These are phyloP conservation scores for Vigna reflexopilosa DNA, from an alignment of 306 rosid genomes.

Conservation along the genomic window DNA sequence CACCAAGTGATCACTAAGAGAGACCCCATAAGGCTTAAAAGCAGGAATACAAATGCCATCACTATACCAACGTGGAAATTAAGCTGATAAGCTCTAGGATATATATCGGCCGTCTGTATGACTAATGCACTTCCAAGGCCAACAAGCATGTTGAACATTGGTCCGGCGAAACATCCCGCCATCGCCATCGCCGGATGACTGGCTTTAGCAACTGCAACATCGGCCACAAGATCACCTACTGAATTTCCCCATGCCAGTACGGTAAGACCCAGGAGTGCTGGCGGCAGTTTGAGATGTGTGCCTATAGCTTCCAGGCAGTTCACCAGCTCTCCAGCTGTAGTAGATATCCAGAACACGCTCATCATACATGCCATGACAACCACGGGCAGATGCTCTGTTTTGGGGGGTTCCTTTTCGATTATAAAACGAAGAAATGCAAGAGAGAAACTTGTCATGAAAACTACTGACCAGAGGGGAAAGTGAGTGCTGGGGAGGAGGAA, in stretches of 20 bases:
- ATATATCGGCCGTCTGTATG: constrained; percentile 70
- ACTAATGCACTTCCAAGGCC: constrained; percentile 96
- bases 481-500: constrained; percentile 84
- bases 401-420: constrained; percentile 83
- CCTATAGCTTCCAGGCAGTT: constrained; percentile 89
- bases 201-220: constrained; percentile 93
- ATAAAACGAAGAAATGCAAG: constrained; percentile 81
- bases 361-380: constrained; percentile 81
- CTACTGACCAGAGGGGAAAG: constrained; percentile 86
- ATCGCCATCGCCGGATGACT: constrained; percentile 97
- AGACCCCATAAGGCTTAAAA: constrained; percentile 94
- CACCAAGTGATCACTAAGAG: constrained; percentile 85
- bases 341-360: constrained; percentile 97
- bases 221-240: constrained; percentile 96
- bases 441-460: constrained; percentile 71
- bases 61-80: constrained; percentile 82
- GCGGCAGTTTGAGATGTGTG: constrained; percentile 71
- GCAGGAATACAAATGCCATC: constrained; percentile 86
- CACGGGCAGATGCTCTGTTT: constrained; percentile 76
- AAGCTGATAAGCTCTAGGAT: constrained; percentile 82
- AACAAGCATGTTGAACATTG: constrained; percentile 97
- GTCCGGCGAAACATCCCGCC: constrained; percentile 99
- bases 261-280: constrained; percentile 83
- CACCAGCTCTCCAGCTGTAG: constrained; percentile 86
- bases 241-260: constrained; percentile 99